phyloP scores from a whole-genome alignment of 2,329 filamentous ascomycete species.

The Diaporthe citri region DNA sequence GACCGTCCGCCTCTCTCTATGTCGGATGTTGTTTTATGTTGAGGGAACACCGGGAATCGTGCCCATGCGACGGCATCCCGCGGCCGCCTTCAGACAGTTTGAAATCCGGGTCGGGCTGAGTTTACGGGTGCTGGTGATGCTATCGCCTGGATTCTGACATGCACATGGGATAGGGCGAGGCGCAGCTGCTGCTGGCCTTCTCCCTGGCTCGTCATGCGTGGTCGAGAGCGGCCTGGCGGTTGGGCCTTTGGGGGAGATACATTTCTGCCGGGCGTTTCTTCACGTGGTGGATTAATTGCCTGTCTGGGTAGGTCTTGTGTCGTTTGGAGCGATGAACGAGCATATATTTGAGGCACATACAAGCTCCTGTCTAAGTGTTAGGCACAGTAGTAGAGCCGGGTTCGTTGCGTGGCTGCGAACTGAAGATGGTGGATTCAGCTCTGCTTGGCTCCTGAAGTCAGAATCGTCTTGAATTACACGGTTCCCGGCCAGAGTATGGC shows the following conservation, averaged over 20 bases:
- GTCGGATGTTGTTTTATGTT: neutral
- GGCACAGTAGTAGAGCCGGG: neutral
- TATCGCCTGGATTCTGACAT: neutral
- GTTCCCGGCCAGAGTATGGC: neutral
- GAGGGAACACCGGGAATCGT: neutral
- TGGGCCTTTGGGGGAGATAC: neutral
- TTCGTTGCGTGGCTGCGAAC: neutral
- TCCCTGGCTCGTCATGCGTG: neutral
- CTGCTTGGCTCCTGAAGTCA: too few relatives aligned
- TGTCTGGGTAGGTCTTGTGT: neutral
- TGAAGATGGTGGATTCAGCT: neutral
- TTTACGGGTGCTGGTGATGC: neutral
- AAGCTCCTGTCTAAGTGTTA: neutral
- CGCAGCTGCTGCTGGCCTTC: neutral
- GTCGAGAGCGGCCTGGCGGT: neutral
- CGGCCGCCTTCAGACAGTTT: neutral
- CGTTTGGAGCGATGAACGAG: neutral
- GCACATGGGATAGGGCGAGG: too few relatives aligned
- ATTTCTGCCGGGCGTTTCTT: neutral
- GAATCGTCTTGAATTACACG: neutral
- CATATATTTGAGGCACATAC: too few relatives aligned
- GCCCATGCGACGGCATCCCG: neutral
- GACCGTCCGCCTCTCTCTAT: neutral
- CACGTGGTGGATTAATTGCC: neutral
- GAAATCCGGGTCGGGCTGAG: neutral